phyloP scores from a whole-genome alignment of 192 early-diverging fungal genomes.

The Gigaspora rosea region DNA sequence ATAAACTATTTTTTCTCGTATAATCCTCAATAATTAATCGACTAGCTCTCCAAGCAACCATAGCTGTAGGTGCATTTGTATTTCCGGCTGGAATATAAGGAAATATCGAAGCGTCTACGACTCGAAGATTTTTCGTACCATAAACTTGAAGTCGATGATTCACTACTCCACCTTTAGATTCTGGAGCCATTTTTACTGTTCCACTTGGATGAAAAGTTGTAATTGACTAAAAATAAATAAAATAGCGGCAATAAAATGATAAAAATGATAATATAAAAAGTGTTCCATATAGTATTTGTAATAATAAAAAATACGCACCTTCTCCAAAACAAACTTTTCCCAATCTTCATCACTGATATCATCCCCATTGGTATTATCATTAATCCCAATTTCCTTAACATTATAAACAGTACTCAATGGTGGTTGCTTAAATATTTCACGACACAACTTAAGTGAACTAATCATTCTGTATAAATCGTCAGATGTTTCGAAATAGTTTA shows the following conservation, averaged over 20 bases:
- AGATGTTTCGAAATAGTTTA: too few relatives aligned
- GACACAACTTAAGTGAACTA: background rate
- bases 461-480: background rate
- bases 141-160: conserved; percentile 14
- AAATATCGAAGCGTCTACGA: conserved; percentile 3
- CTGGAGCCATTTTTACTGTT: conserved; percentile 1
- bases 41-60: background rate
- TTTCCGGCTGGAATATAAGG: background rate
- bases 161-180: background rate
- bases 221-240: background rate
- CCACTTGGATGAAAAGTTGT: background rate
- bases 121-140: conserved; percentile 4
- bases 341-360: background rate
- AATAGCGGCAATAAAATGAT: background rate
- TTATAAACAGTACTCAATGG: background rate
- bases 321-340: background rate
- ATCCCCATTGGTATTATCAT: background rate
- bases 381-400: background rate
- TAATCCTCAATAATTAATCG: conserved; percentile 3
- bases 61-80: background rate
- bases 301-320: background rate
- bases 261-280: background rate
- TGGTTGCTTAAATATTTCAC: background rate
- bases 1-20: background rate
- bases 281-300: too few relatives aligned